Evolutionary conservation across 371 early-diverging fungal genomes (phyloP).

Genomic region (Fennellomyces sp.): DNA sequence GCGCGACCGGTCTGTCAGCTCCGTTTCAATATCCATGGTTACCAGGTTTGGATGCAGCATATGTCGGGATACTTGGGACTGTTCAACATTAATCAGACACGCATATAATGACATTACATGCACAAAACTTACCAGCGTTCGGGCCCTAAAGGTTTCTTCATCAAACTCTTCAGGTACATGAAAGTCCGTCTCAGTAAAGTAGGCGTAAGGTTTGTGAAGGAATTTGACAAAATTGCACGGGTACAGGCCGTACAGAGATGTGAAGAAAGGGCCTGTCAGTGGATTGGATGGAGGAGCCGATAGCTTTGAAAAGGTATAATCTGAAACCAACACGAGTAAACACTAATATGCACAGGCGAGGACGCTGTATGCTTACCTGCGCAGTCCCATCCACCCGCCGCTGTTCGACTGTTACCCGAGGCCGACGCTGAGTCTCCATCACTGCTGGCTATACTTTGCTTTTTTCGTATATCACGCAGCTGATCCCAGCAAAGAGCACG

Average conservation of each 20-base stretch:
- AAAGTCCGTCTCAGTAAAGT: constrained; percentile 40
- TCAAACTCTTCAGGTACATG: constrained; percentile 53
- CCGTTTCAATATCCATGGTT: constrained; percentile 50
- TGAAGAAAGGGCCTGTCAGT: constrained; percentile 60
- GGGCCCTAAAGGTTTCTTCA: constrained; percentile 47
- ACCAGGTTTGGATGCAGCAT: constrained; percentile 66
- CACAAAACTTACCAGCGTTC: constrained; percentile 35
- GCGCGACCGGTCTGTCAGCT: constrained; percentile 55
- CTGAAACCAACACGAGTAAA: too few species aligned
- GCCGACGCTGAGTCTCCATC: not conserved
- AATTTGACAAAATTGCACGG: constrained; percentile 67
- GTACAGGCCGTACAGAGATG: constrained; percentile 67
- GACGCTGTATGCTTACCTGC: constrained; percentile 47
- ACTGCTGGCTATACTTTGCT: constrained; percentile 23
- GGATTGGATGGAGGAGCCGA: constrained; percentile 58
- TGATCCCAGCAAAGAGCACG: constrained; percentile 70
- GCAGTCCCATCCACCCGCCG: constrained; percentile 46
- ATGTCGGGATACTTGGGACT: constrained; percentile 59
- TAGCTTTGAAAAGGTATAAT: constrained; percentile 56
- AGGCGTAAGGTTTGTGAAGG: constrained; percentile 53
- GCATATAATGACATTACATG: not conserved
- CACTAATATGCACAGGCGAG: too few species aligned
- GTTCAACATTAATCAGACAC: not conserved
- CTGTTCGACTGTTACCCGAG: constrained; percentile 4
- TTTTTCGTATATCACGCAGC: constrained; percentile 46